phyloP scores from a whole-genome alignment of 768 basidiomycete species.

The Phaeotremella fagi region DNA sequence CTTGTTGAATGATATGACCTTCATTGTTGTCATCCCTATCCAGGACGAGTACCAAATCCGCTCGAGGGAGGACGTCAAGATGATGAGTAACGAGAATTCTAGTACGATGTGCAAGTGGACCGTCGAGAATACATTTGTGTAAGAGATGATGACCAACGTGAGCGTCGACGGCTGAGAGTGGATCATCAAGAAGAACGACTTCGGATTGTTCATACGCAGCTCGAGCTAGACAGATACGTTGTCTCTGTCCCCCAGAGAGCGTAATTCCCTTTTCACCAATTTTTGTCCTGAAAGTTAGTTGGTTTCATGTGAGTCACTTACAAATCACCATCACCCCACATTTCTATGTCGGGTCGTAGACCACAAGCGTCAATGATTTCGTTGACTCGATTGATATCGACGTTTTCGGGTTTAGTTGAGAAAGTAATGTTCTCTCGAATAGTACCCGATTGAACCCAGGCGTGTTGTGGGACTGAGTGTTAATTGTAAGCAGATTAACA shows the following conservation, averaged over 20 bases:
- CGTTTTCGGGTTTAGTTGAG: slow-evolving; percentile 13
- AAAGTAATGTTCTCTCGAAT: slow-evolving; percentile 47
- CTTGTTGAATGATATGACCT: slow-evolving; percentile 57
- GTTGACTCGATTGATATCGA: slow-evolving; percentile 22
- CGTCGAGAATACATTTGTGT: slow-evolving; percentile 56
- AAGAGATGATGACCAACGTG: slow-evolving; percentile 66
- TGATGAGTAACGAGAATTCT: slow-evolving; percentile 57
- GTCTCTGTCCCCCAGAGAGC: slow-evolving; percentile 46
- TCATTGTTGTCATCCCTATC: slow-evolving; percentile 19
- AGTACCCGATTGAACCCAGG: slow-evolving; percentile 46
- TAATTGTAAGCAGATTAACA: not conserved
- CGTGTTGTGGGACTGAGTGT: slow-evolving; percentile 39
- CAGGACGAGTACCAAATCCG: slow-evolving; percentile 44
- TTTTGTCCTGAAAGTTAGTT: slow-evolving; percentile 52
- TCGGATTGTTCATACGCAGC: slow-evolving; percentile 32
- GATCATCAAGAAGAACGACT: slow-evolving; percentile 45
- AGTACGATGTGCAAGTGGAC: slow-evolving; percentile 55
- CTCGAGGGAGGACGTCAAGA: slow-evolving; percentile 38
- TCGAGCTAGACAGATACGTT: slow-evolving; percentile 39
- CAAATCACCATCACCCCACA: slow-evolving; percentile 32
- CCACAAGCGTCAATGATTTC: slow-evolving; percentile 39
- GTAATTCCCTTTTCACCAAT: slow-evolving; percentile 72
- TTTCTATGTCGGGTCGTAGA: slow-evolving; percentile 27
- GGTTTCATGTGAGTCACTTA: slow-evolving; percentile 53
- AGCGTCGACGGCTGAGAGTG: slow-evolving; percentile 69